These are phyloP conservation scores for Picochlorum sp. DNA, from an alignment of 139 green algal species.

Conservation along the genomic window DNA sequence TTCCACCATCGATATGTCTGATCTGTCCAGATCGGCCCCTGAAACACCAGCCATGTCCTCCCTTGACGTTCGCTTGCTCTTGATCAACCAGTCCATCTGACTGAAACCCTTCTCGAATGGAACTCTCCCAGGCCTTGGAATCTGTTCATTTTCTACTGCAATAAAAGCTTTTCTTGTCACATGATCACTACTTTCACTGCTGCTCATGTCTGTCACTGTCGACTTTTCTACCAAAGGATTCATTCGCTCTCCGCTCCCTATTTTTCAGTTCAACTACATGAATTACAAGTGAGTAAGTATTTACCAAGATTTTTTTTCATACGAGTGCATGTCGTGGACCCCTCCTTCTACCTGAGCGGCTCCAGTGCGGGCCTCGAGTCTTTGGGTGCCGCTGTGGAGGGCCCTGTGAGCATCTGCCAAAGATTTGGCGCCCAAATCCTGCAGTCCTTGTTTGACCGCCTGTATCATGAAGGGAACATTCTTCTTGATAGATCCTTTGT, in stretches of 20 bases:
- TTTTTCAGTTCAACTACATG: not conserved
- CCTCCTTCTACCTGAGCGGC: slow-evolving; percentile 77
- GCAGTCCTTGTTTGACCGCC: slow-evolving; percentile 84
- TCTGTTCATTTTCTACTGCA: not conserved
- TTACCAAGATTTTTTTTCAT: slow-evolving; percentile 83
- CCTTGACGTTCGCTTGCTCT: slow-evolving; percentile 12
- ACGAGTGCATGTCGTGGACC: slow-evolving; percentile 91
- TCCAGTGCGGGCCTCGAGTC: slow-evolving; percentile 70
- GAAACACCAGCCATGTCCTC: too few relatives aligned
- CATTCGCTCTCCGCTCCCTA: not conserved
- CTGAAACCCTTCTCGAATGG: slow-evolving; percentile 79
- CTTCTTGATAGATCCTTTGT: slow-evolving; percentile 80
- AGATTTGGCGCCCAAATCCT: slow-evolving; percentile 68
- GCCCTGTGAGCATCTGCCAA: slow-evolving; percentile 39
- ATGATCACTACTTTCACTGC: not conserved
- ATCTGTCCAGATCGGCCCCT: too few relatives aligned
- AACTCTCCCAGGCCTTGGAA: slow-evolving; percentile 30
- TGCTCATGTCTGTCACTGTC: not conserved
- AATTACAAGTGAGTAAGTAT: not conserved
- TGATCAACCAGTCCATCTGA: slow-evolving; percentile 78
- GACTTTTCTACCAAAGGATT: not conserved
- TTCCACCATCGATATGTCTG: slow-evolving; percentile 67
- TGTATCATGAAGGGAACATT: slow-evolving; percentile 80
- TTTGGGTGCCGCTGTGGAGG: slow-evolving; percentile 57
- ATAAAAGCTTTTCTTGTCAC: not conserved